These are phyloP conservation scores for Pigoraptor vietnamica DNA, from an alignment of 78 protist species.

Conservation along the genomic window DNA sequence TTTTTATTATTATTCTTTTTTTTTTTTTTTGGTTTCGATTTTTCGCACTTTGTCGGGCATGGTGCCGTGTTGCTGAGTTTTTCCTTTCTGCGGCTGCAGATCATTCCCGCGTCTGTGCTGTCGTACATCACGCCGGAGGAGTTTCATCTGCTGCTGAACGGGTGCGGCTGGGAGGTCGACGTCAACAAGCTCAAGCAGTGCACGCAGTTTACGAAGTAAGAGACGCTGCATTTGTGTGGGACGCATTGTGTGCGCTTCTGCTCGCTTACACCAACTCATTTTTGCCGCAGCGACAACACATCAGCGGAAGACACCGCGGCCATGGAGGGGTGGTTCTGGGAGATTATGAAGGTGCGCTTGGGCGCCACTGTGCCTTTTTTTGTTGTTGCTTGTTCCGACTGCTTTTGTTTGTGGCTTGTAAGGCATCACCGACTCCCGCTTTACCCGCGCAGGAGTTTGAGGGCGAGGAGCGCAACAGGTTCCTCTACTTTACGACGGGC, in stretches of 20 bases:
- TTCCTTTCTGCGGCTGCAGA: neutral
- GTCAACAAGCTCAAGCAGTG: neutral
- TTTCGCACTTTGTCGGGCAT: neutral
- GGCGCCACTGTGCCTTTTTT: no score
- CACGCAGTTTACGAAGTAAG: neutral
- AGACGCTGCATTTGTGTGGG: neutral
- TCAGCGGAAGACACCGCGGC: neutral
- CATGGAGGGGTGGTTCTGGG: slow-evolving; percentile 1
- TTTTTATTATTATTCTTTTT: no score
- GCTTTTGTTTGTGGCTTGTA: no score
- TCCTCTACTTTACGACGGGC: slow-evolving; percentile 3
- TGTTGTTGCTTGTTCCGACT: no score
- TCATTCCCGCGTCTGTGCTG: neutral
- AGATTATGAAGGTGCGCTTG: no score
- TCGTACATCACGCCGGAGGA: neutral
- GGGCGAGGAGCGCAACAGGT: neutral
- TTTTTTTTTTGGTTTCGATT: neutral
- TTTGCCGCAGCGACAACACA: neutral
- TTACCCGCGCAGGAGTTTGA: neutral
- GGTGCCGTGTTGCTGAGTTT: neutral
- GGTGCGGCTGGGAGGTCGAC: neutral
- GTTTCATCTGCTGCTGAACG: neutral
- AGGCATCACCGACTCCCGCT: no score
- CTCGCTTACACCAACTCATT: neutral
- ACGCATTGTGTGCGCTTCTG: neutral